Evolutionary conservation across 805 yeast species (phyloP).

Genomic region (Yamadazyma ubonensis): DNA sequence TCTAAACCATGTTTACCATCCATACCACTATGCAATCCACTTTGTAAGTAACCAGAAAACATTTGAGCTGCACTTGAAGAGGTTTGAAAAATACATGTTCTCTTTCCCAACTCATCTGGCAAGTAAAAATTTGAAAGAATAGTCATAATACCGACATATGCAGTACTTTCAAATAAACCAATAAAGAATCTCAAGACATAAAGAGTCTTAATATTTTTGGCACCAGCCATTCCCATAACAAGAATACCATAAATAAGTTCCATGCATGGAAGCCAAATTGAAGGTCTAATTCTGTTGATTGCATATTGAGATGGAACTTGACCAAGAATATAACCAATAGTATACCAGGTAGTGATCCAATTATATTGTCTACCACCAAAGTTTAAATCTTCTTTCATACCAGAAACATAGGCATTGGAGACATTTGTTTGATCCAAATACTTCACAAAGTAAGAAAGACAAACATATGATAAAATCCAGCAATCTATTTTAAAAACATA

Average conservation of each 20-base stretch:
- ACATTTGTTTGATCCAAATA: constrained; percentile 26
- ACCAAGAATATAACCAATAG: constrained; percentile 48
- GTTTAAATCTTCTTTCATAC: constrained; percentile 53
- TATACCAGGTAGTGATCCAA: constrained; percentile 49
- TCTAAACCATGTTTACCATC: constrained; percentile 38
- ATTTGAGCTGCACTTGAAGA: constrained; percentile 15
- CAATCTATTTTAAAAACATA: constrained; percentile 11
- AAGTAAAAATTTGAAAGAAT: constrained; percentile 18
- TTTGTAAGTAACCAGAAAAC: constrained; percentile 21
- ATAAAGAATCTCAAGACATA: constrained; percentile 20
- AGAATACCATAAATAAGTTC: background rate
- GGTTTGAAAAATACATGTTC: constrained; percentile 16
- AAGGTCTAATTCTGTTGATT: constrained; percentile 28
- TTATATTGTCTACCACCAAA: constrained; percentile 55
- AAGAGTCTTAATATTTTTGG: background rate
- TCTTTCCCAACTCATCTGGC: constrained; percentile 20
- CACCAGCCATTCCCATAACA: background rate
- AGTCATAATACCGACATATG: constrained; percentile 18
- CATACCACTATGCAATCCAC: constrained; percentile 12
- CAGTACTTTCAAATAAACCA: constrained; percentile 26
- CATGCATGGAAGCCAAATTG: constrained; percentile 7
- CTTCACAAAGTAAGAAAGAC: constrained; percentile 13
- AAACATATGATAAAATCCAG: constrained; percentile 11
- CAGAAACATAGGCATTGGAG: constrained; percentile 47
- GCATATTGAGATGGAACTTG: constrained; percentile 13